phyloP scores from a whole-genome alignment of 345 rosid species.

The Triadica sebifera region DNA sequence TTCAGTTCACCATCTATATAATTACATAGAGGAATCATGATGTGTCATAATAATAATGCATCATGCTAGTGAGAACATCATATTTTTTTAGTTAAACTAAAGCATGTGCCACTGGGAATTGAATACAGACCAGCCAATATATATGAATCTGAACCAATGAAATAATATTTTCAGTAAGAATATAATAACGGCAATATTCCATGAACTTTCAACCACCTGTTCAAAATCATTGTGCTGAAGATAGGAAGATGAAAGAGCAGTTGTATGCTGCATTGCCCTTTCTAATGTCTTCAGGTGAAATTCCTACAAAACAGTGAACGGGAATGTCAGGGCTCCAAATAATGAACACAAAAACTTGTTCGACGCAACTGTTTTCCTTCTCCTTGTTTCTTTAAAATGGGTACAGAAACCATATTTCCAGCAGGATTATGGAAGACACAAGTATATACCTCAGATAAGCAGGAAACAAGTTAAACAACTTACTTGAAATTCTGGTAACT shows the following conservation, averaged over 20 bases:
- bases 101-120: not conserved
- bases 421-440: too few species aligned
- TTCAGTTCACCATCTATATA: conserved; percentile 1
- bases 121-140: not conserved
- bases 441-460: not conserved
- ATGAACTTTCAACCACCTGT: conserved; percentile 40
- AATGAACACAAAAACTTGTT: conserved; percentile 4
- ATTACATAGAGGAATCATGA: too few species aligned
- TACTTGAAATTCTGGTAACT: conserved; percentile 84
- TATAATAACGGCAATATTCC: conserved; percentile 9
- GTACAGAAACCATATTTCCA: not conserved
- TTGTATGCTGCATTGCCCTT: conserved; percentile 77
- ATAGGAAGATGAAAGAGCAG: conserved; percentile 45
- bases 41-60: not conserved
- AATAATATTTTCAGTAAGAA: not conserved
- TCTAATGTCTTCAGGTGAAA: conserved; percentile 81
- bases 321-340: conserved; percentile 16
- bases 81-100: not conserved
- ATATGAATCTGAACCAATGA: not conserved
- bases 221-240: conserved; percentile 34
- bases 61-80: not conserved
- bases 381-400: not conserved
- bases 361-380: not conserved
- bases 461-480: conserved; percentile 23
- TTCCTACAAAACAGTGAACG: conserved; percentile 49